A percentile compares a stretch with the other conserved stretches of the same genome.
Conservation (phyloP, 192 early-diverging fungal species). For the Backusella tuberculispora region DNA sequence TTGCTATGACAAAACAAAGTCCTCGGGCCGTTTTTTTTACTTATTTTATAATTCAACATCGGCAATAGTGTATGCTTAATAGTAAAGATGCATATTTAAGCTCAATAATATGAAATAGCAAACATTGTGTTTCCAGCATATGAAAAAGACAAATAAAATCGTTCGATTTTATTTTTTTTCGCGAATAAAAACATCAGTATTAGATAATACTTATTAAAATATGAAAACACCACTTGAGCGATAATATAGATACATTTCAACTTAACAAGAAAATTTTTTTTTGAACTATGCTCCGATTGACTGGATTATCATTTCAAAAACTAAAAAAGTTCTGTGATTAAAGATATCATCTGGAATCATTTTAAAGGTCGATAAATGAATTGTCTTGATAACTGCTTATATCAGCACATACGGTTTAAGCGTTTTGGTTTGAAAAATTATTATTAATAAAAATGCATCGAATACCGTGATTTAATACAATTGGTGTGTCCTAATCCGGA, state of each 20-base stretch:
- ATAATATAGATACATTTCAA: too few relatives aligned
- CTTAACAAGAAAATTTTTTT: background rate
- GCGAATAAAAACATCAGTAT: too few relatives aligned
- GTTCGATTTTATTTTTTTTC: too few relatives aligned
- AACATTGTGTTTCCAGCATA: too few relatives aligned
- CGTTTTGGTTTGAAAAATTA: background rate
- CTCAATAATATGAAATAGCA: too few relatives aligned
- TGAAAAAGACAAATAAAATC: too few relatives aligned
- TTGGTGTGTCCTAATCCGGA: background rate
- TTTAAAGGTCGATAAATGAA: background rate
- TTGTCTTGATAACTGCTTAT: background rate
- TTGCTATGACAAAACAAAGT: background rate
- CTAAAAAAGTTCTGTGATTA: constrained; percentile 2
- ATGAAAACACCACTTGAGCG: too few relatives aligned
- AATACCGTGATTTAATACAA: background rate
- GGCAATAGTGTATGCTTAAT: too few relatives aligned
- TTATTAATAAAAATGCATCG: background rate
- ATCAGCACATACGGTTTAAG: background rate
- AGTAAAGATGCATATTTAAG: too few relatives aligned
- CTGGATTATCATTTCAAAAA: background rate
- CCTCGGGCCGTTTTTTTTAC: background rate
- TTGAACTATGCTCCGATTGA: background rate
- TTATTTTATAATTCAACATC: too few relatives aligned
- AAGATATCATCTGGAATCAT: background rate
- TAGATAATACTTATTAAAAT: too few relatives aligned